A percentile compares a stretch with the other conserved stretches of the same genome.
phyloP scores from a whole-genome alignment of 2,329 filamentous ascomycete species.

The Aspergillus thermomutatus region DNA sequence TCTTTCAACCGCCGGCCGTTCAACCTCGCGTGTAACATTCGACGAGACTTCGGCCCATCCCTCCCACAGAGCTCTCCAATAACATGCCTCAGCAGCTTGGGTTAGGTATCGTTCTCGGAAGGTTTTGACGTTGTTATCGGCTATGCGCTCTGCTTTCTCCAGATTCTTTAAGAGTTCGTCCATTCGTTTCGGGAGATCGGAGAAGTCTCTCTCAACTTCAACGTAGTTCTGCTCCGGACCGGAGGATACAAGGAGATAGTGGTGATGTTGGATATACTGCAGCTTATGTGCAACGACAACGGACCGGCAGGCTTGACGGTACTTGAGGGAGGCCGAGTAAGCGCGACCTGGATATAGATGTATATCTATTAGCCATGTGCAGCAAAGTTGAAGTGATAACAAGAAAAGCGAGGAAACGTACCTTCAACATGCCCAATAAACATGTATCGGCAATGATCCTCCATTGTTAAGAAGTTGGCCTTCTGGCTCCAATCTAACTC shows the following conservation, averaged over 20 bases:
- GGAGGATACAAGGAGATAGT: constrained; percentile 40
- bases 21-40: not conserved
- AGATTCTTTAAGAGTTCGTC: constrained; percentile 36
- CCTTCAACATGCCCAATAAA: constrained; percentile 52
- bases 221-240: constrained; percentile 48
- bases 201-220: constrained; percentile 50
- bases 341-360: constrained; percentile 19
- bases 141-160: constrained; percentile 41
- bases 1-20: not conserved
- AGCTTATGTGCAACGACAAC: constrained; percentile 47
- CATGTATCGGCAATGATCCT: constrained; percentile 53
- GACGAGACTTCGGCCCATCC: not conserved
- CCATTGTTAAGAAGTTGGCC: constrained; percentile 46
- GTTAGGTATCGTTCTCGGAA: constrained; percentile 51
- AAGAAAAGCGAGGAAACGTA: too few species aligned
- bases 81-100: constrained; percentile 49
- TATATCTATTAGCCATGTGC: too few species aligned
- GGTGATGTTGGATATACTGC: constrained; percentile 47
- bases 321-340: constrained; percentile 49
- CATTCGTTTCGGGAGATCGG: constrained; percentile 46
- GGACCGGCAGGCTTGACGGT: constrained; percentile 47
- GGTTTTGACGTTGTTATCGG: constrained; percentile 41
- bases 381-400: too few species aligned
- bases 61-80: constrained; percentile 40
- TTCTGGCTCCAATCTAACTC: constrained; percentile 38